Evolutionary conservation across 768 basidiomycete species (phyloP).

Genomic region (Pilatotrama ljubarskyi): DNA sequence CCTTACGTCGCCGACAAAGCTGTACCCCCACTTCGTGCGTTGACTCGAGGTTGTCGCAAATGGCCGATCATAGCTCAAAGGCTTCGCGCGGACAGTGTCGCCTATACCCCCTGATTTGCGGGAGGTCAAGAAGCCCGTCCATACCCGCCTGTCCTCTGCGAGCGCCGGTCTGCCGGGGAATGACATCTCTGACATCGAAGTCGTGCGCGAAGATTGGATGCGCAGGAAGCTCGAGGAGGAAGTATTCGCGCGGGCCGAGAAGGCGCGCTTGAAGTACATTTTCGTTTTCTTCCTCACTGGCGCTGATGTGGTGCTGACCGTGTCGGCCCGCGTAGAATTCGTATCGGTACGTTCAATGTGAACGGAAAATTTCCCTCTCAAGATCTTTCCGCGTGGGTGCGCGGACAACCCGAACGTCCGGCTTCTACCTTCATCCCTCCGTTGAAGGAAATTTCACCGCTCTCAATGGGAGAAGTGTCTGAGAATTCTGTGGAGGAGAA

Average conservation of each 20-base stretch:
- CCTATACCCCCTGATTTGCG: slow-evolving; percentile 58
- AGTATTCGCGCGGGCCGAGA: slow-evolving; percentile 1
- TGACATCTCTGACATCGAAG: slow-evolving; percentile 55
- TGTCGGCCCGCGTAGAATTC: slow-evolving; percentile 45
- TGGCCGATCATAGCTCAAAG: background rate
- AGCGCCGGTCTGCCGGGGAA: slow-evolving; percentile 63
- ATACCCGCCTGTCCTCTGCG: slow-evolving; percentile 56
- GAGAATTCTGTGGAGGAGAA: slow-evolving; percentile 7
- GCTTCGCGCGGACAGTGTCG: slow-evolving; percentile 35
- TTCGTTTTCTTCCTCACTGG: background rate
- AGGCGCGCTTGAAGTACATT: slow-evolving; percentile 18
- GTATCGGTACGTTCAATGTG: slow-evolving; percentile 83
- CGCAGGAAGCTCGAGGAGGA: slow-evolving; percentile 42
- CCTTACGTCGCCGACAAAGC: slow-evolving; percentile 35
- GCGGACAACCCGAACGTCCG: slow-evolving; percentile 26
- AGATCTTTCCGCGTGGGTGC: slow-evolving; percentile 68
- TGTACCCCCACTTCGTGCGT: slow-evolving; percentile 13
- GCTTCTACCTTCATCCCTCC: slow-evolving; percentile 23
- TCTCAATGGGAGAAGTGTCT: slow-evolving; percentile 23
- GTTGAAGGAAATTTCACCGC: slow-evolving; percentile 27
- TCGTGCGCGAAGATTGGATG: slow-evolving; percentile 69
- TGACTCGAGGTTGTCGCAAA: background rate
- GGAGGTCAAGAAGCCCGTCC: slow-evolving; percentile 44
- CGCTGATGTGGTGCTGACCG: slow-evolving; percentile 4
- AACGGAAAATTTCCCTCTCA: slow-evolving; percentile 76